Evolutionary conservation across 2,329 filamentous ascomycete species (phyloP).

Genomic region (Aspergillus calidoustus): DNA sequence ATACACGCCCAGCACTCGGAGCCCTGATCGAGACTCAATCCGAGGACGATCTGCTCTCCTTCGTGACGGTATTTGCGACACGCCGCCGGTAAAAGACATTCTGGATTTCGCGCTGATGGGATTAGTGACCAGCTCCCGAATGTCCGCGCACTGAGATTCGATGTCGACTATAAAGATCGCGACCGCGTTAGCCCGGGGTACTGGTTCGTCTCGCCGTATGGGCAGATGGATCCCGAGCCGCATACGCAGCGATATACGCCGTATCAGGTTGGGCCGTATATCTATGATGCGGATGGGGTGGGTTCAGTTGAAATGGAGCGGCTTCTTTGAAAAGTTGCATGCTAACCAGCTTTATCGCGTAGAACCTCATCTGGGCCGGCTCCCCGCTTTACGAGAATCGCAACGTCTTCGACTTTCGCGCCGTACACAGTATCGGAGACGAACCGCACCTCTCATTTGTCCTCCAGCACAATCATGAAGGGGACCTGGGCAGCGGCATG

Average conservation of each 20-base stretch:
- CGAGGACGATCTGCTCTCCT: slow-evolving; percentile 1
- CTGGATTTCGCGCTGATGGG: neutral
- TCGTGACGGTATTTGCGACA: neutral
- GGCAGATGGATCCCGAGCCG: slow-evolving; percentile 3
- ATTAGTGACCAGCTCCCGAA: slow-evolving; percentile 9
- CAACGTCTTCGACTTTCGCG: slow-evolving; percentile 52
- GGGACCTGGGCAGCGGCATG: slow-evolving; percentile 49
- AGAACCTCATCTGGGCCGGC: slow-evolving; percentile 54
- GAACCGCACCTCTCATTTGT: slow-evolving; percentile 53
- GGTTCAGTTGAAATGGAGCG: too few relatives aligned
- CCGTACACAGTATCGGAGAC: slow-evolving; percentile 47
- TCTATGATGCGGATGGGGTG: slow-evolving; percentile 12
- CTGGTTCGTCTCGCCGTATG: slow-evolving; percentile 16
- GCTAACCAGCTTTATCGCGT: neutral
- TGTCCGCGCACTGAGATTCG: slow-evolving; percentile 9
- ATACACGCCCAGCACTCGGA: neutral
- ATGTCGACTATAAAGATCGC: slow-evolving; percentile 10
- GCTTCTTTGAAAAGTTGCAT: neutral
- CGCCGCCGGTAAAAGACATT: too few relatives aligned
- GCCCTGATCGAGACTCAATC: neutral
- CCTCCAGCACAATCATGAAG: slow-evolving; percentile 33
- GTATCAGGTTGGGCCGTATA: slow-evolving; percentile 13
- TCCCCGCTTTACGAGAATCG: slow-evolving; percentile 51
- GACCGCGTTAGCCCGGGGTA: slow-evolving; percentile 2
- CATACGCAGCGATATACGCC: slow-evolving; percentile 9